Conservation (phyloP, 2,329 filamentous ascomycete species). For the Coniochaeta pulveracea region DNA sequence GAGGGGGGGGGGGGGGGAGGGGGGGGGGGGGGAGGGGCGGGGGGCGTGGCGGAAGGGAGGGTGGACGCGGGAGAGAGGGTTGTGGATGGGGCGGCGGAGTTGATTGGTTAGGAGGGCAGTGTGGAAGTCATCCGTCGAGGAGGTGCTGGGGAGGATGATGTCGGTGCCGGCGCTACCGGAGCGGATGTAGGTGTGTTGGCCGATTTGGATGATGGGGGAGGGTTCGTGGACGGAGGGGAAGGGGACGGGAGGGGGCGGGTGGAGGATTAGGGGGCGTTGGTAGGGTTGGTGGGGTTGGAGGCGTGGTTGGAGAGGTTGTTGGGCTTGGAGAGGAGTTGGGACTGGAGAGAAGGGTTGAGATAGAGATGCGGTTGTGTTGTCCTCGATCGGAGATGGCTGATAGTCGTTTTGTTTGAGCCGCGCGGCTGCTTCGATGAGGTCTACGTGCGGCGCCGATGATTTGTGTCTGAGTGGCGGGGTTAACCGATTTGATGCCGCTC, state of each 20-base stretch:
- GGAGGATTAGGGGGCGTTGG: too few species aligned
- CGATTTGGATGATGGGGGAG: slow-evolving; percentile 12
- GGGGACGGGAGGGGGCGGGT: neutral
- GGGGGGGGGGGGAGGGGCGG: too few species aligned
- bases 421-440: slow-evolving; percentile 12
- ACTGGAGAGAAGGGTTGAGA: neutral
- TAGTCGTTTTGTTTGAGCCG: slow-evolving; percentile 7
- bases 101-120: slow-evolving; percentile 1
- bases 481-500: neutral
- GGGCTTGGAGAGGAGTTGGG: neutral
- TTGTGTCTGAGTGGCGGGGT: slow-evolving; percentile 3
- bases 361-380: neutral
- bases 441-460: slow-evolving; percentile 8
- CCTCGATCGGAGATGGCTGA: neutral
- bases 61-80: too few species aligned
- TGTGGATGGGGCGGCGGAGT: too few species aligned
- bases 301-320: too few species aligned
- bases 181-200: slow-evolving; percentile 13
- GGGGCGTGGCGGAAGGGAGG: too few species aligned
- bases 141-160: slow-evolving; percentile 8
- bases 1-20: too few species aligned
- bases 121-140: neutral
- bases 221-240: too few species aligned
- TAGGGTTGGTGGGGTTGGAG: too few species aligned
- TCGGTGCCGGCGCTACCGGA: slow-evolving; percentile 11